Percentiles rank a stretch among this genome's conserved stretches.
Evolutionary conservation across 371 early-diverging fungal species (phyloP).

Genomic region (Actinomortierella ambigua): DNA sequence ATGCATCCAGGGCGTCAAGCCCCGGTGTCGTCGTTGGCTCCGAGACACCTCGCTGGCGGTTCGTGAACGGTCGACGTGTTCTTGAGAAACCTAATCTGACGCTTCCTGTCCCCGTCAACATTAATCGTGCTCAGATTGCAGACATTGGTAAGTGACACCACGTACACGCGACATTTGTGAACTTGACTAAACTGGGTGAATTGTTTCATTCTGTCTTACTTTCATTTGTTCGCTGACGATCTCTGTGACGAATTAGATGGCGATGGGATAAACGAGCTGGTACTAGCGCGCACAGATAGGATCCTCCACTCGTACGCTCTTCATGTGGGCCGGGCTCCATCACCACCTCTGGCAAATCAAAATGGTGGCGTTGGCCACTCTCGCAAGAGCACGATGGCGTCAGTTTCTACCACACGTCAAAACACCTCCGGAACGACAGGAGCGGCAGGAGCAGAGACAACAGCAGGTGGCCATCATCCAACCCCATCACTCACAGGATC

Average conservation of each 20-base stretch:
- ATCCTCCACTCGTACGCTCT: slow-evolving; percentile 70
- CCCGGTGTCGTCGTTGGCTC: too few species aligned
- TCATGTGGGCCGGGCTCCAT: slow-evolving; percentile 13
- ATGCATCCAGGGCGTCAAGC: too few species aligned
- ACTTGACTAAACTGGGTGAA: not conserved
- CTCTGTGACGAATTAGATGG: slow-evolving; percentile 67
- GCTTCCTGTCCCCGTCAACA: slow-evolving; percentile 79
- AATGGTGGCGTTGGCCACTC: too few species aligned
- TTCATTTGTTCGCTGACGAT: not conserved
- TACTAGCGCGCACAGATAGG: slow-evolving; percentile 82
- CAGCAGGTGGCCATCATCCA: slow-evolving; percentile 6
- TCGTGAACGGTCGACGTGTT: slow-evolving; percentile 37
- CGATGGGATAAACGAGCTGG: slow-evolving; percentile 76
- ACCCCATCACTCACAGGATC: not conserved
- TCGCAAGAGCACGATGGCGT: too few species aligned
- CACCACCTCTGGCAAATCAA: slow-evolving; percentile 3
- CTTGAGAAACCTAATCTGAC: slow-evolving; percentile 69
- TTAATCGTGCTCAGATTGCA: slow-evolving; percentile 75
- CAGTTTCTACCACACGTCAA: too few species aligned
- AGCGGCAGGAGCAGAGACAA: not conserved
- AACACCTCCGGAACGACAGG: too few species aligned
- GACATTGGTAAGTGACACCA: slow-evolving; percentile 60
- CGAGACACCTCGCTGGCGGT: too few species aligned
- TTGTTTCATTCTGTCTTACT: not conserved
- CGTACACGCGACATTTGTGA: not conserved